Conservation (phyloP, 164 flowering plant genomes). For the Tetracentron sinense region DNA sequence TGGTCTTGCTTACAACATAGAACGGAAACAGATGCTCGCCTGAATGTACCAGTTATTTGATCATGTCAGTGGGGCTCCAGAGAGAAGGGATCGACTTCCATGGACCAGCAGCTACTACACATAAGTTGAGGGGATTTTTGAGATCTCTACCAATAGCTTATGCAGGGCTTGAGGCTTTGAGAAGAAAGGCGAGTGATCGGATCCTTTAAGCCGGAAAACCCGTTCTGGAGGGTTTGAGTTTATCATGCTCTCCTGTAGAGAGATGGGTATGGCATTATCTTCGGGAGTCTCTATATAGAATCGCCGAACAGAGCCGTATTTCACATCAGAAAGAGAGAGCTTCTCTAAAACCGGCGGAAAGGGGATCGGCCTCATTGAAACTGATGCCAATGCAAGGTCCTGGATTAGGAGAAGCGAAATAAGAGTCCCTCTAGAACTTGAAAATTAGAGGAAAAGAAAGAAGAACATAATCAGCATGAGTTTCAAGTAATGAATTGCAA, state of each 20-base stretch:
- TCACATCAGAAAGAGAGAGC: constrained; percentile 65
- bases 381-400: constrained; percentile 93
- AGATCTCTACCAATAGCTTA: constrained; percentile 71
- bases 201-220: constrained; percentile 76
- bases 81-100: not conserved
- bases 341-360: constrained; percentile 86
- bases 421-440: not conserved
- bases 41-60: not conserved
- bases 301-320: constrained; percentile 79
- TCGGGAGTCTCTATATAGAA: constrained; percentile 79
- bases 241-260: constrained; percentile 68
- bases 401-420: constrained; percentile 21
- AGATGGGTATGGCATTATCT: constrained; percentile 71
- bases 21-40: not conserved
- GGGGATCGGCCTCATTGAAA: constrained; percentile 91
- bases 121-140: constrained; percentile 37
- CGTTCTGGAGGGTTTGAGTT: constrained; percentile 63
- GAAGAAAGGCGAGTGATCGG: constrained; percentile 96
- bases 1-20: too few species aligned
- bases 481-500: too few species aligned
- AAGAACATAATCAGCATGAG: too few species aligned
- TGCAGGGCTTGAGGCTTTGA: constrained; percentile 95
- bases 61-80: not conserved
- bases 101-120: not conserved
- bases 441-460: not conserved